A percentile compares a stretch with the other conserved stretches of the same genome.
Conservation (phyloP, 768 basidiomycete species). For the Leucogyrophana mollusca region DNA sequence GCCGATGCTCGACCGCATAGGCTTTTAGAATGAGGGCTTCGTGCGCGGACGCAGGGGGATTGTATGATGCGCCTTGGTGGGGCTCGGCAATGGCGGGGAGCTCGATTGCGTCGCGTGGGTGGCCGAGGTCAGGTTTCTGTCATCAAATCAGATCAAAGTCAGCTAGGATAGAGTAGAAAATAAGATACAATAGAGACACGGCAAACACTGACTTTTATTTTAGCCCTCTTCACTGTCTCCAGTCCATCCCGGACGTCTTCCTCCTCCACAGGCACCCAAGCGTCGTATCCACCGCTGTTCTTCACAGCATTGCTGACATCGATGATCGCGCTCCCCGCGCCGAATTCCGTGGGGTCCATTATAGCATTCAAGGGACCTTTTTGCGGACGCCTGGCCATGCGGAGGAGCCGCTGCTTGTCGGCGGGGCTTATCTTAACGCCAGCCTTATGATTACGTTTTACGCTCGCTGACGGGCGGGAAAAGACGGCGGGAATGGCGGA, state of each 20-base stretch:
- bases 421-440: constrained; percentile 46
- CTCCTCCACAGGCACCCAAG: constrained; percentile 48
- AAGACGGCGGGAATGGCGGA: constrained; percentile 85
- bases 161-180: neutral
- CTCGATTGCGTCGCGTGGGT: constrained; percentile 53
- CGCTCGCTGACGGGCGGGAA: constrained; percentile 46
- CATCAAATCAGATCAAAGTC: constrained; percentile 3
- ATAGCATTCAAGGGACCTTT: constrained; percentile 73
- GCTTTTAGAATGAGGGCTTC: constrained; percentile 69
- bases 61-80: constrained; percentile 86
- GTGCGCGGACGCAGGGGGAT: constrained; percentile 75
- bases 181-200: neutral
- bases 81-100: constrained; percentile 69
- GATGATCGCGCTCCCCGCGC: constrained; percentile 61
- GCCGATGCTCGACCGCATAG: constrained; percentile 60
- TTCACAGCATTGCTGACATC: constrained; percentile 70
- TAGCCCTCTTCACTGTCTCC: constrained; percentile 34
- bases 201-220: constrained; percentile 49
- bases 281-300: constrained; percentile 63
- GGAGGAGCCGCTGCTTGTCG: constrained; percentile 73
- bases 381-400: constrained; percentile 71
- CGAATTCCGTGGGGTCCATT: constrained; percentile 66
- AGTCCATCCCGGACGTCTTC: constrained; percentile 42
- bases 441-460: constrained; percentile 47
- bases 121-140: constrained; percentile 48